phyloP scores from a whole-genome alignment of 352 stramenopile genomes.

The Aphanomyces euteiches region DNA sequence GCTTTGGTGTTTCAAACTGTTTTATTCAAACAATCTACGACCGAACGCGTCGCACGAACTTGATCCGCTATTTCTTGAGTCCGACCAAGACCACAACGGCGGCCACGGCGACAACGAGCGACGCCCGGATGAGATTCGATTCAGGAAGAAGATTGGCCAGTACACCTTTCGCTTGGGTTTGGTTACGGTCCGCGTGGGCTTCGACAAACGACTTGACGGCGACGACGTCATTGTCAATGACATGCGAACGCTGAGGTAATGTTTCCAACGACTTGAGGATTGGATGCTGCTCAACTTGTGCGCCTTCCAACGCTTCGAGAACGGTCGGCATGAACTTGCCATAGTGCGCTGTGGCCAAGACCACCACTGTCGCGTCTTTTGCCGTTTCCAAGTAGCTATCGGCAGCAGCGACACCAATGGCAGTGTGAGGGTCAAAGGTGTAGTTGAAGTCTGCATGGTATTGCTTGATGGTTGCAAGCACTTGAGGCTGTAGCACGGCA shows the following conservation, averaged over 20 bases:
- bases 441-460: constrained; percentile 91
- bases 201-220: constrained; percentile 60
- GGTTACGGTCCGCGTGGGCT: no score
- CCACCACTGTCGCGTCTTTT: constrained; percentile 78
- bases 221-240: constrained; percentile 60
- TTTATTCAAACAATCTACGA: no score
- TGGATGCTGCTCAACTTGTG: constrained; percentile 65
- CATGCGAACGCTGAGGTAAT: constrained; percentile 56
- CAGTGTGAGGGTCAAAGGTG: constrained; percentile 96
- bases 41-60: no score
- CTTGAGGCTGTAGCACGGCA: constrained; percentile 77
- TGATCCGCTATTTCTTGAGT: constrained; percentile 37
- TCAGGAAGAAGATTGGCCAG: constrained; percentile 23
- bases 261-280: constrained; percentile 71
- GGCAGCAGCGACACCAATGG: constrained; percentile 91
- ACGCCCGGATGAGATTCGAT: constrained; percentile 38
- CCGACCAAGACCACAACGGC: constrained; percentile 42
- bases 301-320: constrained; percentile 78
- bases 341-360: constrained; percentile 96
- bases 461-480: constrained; percentile 88
- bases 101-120: constrained; percentile 42
- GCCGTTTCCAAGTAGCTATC: constrained; percentile 68
- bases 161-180: constrained; percentile 31
- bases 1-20: no score
- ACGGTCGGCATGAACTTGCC: constrained; percentile 96